Conservation (phyloP, 768 basidiomycete genomes). For the Xerocomellus dryophilus region DNA sequence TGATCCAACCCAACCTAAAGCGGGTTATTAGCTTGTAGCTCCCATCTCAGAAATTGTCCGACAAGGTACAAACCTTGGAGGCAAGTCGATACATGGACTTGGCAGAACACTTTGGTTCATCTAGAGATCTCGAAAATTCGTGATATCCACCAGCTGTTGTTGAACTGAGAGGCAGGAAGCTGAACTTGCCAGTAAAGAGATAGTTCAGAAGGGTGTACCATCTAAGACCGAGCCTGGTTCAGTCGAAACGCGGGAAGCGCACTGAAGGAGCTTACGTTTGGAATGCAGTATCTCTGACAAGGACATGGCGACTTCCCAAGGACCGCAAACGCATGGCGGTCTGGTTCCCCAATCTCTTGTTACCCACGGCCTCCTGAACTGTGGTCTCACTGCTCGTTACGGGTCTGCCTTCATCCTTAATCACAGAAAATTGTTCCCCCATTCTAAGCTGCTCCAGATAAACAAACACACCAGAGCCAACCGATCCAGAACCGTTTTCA, state of each 20-base stretch:
- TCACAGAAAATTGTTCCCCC: not conserved
- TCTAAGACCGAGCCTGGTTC: conserved; percentile 15
- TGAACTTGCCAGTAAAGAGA: conserved; percentile 36
- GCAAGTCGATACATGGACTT: conserved; percentile 46
- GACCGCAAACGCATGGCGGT: conserved; percentile 1
- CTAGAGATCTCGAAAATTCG: conserved; percentile 3
- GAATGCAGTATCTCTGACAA: conserved; percentile 27
- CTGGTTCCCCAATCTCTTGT: not conserved
- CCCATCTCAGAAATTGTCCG: not conserved
- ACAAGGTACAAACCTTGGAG: conserved; percentile 29
- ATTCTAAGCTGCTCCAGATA: not conserved
- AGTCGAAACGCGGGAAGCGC: not conserved
- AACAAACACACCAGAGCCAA: conserved; percentile 10
- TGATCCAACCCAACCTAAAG: conserved; percentile 20
- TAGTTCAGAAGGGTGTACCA: conserved; percentile 40
- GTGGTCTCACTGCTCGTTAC: conserved; percentile 7
- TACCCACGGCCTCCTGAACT: not conserved
- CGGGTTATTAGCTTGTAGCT: not conserved
- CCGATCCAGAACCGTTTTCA: conserved; percentile 5
- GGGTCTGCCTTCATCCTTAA: not conserved
- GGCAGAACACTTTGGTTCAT: conserved; percentile 31
- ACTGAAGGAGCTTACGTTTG: conserved; percentile 16
- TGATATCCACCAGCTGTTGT: not conserved
- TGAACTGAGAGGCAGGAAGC: conserved; percentile 31
- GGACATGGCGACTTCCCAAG: conserved; percentile 17